phyloP scores from a whole-genome alignment of 2,329 filamentous ascomycete genomes.

The Kalaharituber pfeilii region DNA sequence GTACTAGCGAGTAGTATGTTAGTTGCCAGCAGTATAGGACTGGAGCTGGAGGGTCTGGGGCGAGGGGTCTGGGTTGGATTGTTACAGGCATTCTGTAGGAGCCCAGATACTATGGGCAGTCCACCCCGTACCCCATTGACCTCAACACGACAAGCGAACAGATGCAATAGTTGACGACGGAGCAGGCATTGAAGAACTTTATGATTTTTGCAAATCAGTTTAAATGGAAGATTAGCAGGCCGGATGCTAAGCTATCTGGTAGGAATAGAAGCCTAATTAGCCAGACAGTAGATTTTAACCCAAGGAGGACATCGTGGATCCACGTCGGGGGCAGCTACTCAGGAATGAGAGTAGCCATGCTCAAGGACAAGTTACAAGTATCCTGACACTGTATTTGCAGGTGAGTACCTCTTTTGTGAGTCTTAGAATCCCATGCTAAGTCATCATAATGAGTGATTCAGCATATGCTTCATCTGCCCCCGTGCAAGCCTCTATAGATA shows the following conservation, averaged over 20 bases:
- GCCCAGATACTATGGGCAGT: slow-evolving; percentile 30
- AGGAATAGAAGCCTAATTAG: background rate
- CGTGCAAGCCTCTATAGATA: slow-evolving; percentile 33
- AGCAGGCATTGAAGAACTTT: slow-evolving; percentile 31
- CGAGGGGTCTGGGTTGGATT: too few species aligned
- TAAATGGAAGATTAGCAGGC: slow-evolving; percentile 19
- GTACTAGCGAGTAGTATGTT: too few species aligned
- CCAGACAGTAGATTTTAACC: slow-evolving; percentile 26
- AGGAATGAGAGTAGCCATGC: slow-evolving; percentile 31
- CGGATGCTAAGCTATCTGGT: background rate
- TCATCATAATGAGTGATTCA: too few species aligned
- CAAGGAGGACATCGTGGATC: slow-evolving; percentile 31
- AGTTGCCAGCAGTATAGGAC: too few species aligned
- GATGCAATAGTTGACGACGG: slow-evolving; percentile 30
- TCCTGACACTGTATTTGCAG: slow-evolving; percentile 15
- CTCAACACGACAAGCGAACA: slow-evolving; percentile 27
- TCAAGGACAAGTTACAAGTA: slow-evolving; percentile 27
- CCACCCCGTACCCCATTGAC: slow-evolving; percentile 27
- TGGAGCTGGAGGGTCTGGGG: too few species aligned
- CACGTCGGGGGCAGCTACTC: slow-evolving; percentile 33
- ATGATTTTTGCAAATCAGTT: slow-evolving; percentile 31
- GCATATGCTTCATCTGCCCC: slow-evolving; percentile 30
- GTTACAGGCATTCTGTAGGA: slow-evolving; percentile 21
- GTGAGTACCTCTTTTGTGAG: background rate
- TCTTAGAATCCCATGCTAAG: too few species aligned